Evolutionary conservation across 2,329 filamentous ascomycete genomes (phyloP).

Genomic region (Nothophaeocryptopus gaeumannii): DNA sequence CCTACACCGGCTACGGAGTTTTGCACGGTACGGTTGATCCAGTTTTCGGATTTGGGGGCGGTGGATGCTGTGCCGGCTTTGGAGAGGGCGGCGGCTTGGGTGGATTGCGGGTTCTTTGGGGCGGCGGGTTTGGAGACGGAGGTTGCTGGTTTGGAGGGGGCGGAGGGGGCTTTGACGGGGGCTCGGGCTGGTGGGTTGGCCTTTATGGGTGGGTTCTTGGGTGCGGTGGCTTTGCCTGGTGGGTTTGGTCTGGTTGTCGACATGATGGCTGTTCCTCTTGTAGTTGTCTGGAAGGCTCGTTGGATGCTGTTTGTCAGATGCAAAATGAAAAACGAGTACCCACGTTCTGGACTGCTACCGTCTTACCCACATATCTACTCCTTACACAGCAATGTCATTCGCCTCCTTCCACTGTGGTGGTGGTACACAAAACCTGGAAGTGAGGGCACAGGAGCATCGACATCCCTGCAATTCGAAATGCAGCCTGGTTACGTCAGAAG

Average conservation of each 20-base stretch:
- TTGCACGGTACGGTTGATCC: slow-evolving; percentile 47
- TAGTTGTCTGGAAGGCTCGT: slow-evolving; percentile 7
- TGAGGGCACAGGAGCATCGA: too few relatives aligned
- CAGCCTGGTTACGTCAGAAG: too few relatives aligned
- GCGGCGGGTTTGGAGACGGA: slow-evolving; percentile 11
- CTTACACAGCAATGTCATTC: too few relatives aligned
- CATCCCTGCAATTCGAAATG: too few relatives aligned
- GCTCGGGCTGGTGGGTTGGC: slow-evolving; percentile 3
- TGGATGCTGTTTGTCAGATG: too few relatives aligned
- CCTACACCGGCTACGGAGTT: slow-evolving; percentile 44
- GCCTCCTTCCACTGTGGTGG: too few relatives aligned
- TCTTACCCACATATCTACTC: too few relatives aligned
- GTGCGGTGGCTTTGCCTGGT: slow-evolving; percentile 11
- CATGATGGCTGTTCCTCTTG: slow-evolving; percentile 3
- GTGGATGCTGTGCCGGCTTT: slow-evolving; percentile 9
- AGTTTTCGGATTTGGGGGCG: slow-evolving; percentile 36
- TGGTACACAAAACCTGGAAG: too few relatives aligned
- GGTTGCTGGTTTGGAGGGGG: slow-evolving; percentile 9
- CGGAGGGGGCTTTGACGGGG: slow-evolving; percentile 6
- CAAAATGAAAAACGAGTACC: too few relatives aligned
- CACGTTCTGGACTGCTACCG: too few relatives aligned
- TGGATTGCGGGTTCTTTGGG: slow-evolving; percentile 12
- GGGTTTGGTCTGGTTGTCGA: slow-evolving; percentile 9
- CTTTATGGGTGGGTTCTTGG: slow-evolving; percentile 18
- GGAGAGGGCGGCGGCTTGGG: not conserved